phyloP scores from a whole-genome alignment of 2,329 filamentous ascomycete genomes.

The Macrophomina pseudophaseolina region DNA sequence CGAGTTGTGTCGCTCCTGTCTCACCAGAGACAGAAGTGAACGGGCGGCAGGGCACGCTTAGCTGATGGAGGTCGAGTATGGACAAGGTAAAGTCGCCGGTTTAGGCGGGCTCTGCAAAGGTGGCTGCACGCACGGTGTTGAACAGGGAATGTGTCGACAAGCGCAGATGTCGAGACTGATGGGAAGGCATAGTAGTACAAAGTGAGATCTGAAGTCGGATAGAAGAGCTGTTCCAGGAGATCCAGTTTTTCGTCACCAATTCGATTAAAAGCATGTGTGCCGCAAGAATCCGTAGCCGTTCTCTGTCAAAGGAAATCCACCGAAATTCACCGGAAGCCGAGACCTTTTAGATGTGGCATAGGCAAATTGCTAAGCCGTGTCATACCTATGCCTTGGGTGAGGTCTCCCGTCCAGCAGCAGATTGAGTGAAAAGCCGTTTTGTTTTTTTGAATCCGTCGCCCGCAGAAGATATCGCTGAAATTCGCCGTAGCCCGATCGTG shows the following conservation, averaged over 20 bases:
- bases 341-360: slow-evolving; percentile 24
- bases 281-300: slow-evolving; percentile 26
- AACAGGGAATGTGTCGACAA: slow-evolving; percentile 23
- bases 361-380: slow-evolving; percentile 24
- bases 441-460: slow-evolving; percentile 25
- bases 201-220: slow-evolving; percentile 35
- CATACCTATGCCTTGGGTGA: slow-evolving; percentile 25
- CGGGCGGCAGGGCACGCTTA: slow-evolving; percentile 4
- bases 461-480: slow-evolving; percentile 24
- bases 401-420: slow-evolving; percentile 24
- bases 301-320: slow-evolving; percentile 46
- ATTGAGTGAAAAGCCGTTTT: slow-evolving; percentile 22
- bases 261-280: slow-evolving; percentile 28
- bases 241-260: slow-evolving; percentile 28
- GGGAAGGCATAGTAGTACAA: slow-evolving; percentile 51
- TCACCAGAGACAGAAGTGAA: slow-evolving; percentile 8
- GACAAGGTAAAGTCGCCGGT: slow-evolving; percentile 11
- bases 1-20: slow-evolving; percentile 17
- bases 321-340: slow-evolving; percentile 31
- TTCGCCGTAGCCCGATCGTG: slow-evolving; percentile 23
- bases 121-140: slow-evolving; percentile 25
- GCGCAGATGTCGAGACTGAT: slow-evolving; percentile 29
- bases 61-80: slow-evolving; percentile 14
- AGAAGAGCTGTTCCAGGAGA: slow-evolving; percentile 27
- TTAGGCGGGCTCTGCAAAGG: slow-evolving; percentile 19